A percentile compares a stretch with the other conserved stretches of the same genome.
Evolutionary conservation across 2,329 filamentous ascomycete genomes (phyloP).

Genomic region (Pseudogymnoascus sp.): DNA sequence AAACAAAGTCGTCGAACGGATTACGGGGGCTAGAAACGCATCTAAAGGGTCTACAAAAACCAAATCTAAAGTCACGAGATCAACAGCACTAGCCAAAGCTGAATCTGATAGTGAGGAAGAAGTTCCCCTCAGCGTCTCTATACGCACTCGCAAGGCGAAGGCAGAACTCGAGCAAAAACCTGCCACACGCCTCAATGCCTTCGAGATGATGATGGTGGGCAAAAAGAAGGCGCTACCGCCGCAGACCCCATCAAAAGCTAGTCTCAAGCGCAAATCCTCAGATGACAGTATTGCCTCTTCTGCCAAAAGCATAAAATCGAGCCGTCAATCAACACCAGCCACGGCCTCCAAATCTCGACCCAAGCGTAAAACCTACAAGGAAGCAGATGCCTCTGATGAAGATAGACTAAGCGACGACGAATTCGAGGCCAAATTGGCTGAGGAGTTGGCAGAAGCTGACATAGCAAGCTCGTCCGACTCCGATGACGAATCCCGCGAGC

Average conservation of each 20-base stretch:
- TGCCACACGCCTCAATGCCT: slow-evolving; percentile 34
- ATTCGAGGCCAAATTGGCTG: slow-evolving; percentile 72
- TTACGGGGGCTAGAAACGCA: slow-evolving; percentile 35
- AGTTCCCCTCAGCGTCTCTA: slow-evolving; percentile 17
- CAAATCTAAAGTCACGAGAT: background rate
- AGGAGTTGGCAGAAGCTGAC: slow-evolving; percentile 45
- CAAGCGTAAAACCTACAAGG: slow-evolving; percentile 40
- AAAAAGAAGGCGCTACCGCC: slow-evolving; percentile 13
- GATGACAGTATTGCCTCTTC: slow-evolving; percentile 31
- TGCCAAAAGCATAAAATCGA: slow-evolving; percentile 71
- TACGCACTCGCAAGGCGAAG: slow-evolving; percentile 21
- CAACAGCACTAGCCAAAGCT: slow-evolving; percentile 10
- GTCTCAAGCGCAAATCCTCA: slow-evolving; percentile 50
- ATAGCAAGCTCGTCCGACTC: slow-evolving; percentile 24
- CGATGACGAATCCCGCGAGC: slow-evolving; percentile 52
- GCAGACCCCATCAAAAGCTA: slow-evolving; percentile 27
- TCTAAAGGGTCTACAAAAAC: slow-evolving; percentile 9
- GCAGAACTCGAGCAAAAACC: slow-evolving; percentile 12
- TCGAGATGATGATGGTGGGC: slow-evolving; percentile 35
- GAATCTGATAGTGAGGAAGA: slow-evolving; percentile 26
- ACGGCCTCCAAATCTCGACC: slow-evolving; percentile 41
- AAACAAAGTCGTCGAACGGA: slow-evolving; percentile 63
- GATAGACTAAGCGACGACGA: slow-evolving; percentile 69
- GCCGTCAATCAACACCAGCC: slow-evolving; percentile 65
- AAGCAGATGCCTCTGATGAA: slow-evolving; percentile 53